These are phyloP conservation scores for Trypanosoma melophagium DNA, from an alignment of 208 protist species.

Conservation along the genomic window DNA sequence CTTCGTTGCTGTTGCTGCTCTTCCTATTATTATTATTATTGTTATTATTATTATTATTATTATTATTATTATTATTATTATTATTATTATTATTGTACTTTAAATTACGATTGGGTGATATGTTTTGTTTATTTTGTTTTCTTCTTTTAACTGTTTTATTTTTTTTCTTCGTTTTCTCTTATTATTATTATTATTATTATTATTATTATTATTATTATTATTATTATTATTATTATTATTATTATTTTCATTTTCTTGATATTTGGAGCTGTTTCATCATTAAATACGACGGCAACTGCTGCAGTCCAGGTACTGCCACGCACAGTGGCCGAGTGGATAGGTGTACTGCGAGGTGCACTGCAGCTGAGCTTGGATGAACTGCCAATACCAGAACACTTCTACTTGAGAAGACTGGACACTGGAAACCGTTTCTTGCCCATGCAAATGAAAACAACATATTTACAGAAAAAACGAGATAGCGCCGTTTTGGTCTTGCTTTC, in stretches of 20 bases:
- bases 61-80: no score
- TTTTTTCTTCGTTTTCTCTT: slow-evolving; percentile 16
- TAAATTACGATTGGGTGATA: background rate
- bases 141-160: background rate
- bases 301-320: slow-evolving; percentile 42
- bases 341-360: slow-evolving; percentile 46
- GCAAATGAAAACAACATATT: background rate
- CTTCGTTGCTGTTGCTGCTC: no score
- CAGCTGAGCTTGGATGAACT: slow-evolving; percentile 39
- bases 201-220: background rate
- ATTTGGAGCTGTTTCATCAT: background rate
- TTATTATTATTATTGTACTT: background rate
- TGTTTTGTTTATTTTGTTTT: background rate
- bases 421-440: slow-evolving; percentile 39
- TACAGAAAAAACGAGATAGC: slow-evolving; percentile 17
- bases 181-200: slow-evolving; percentile 5
- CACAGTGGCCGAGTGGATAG: slow-evolving; percentile 51
- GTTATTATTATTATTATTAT: no score
- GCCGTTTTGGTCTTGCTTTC: slow-evolving; percentile 74
- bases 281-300: background rate
- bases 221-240: background rate
- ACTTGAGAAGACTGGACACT: slow-evolving; percentile 32
- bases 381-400: slow-evolving; percentile 67
- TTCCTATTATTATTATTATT: no score
- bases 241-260: slow-evolving; percentile 2